Base-by-base conservation (phyloP, 148 eudicot species). In the Dysphania ambrosioides region DNA sequence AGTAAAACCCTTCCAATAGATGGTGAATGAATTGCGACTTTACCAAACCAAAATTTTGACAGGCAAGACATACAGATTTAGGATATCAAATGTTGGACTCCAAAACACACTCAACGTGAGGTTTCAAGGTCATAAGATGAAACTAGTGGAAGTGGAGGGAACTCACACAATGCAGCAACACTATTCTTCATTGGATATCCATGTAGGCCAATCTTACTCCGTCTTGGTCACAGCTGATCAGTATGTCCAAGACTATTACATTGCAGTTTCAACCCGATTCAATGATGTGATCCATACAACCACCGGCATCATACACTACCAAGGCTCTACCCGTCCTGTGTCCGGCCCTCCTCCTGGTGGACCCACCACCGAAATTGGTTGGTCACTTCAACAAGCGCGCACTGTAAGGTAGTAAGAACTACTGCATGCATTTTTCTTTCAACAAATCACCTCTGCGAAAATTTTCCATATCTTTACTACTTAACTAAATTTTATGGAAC, bases 91-190 rank as follows among this genome's bases (percentile, higher is more conserved):
- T 56, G 97, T 93, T 56, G 98, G 98, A 19, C 80, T 93, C 0
- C 79, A 80, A 53, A 84, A 80, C 58, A 78, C 91, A 53, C 87
- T 93, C 9, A 93, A 93, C 82, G 84, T 90, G 34, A 84, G 91
- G 3, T 89, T 93, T 69, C 87, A 91, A 71, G 88, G 83, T 7
- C 98, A 93, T 80, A 80, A 68, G 12, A 83, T 91, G 92, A 89
- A 84, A 73, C 72, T 93, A 72, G 92, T 93, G 2, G 98, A 93
- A 80, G 98, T 93, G 0, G 98, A 93, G 56, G 98, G 98, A 6
- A 85, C 91, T 5, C 98, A 93, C 75, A 91, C 94, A 0, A 24
- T 93, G 51, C 98, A 93, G 69, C 84, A 82, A 35, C 51, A 73
- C 0, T 78, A 81, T 40, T 77, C 89, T n/a, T 91, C 97, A 4